phyloP scores from a whole-genome alignment of 345 rosid genomes.

The Aethionema arabicum region DNA sequence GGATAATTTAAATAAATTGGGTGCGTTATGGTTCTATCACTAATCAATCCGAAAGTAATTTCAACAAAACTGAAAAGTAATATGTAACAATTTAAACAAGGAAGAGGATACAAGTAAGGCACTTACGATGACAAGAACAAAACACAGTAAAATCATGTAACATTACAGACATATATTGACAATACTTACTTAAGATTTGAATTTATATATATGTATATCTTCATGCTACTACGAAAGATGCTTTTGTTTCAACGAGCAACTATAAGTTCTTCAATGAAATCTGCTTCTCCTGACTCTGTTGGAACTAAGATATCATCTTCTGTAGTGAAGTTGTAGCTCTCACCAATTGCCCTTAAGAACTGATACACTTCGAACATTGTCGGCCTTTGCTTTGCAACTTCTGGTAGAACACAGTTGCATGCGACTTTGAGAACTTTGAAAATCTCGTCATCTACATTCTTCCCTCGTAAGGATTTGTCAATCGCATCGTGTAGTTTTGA shows the following conservation, averaged over 20 bases:
- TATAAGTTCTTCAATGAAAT: constrained; percentile 68
- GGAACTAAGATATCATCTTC: constrained; percentile 76
- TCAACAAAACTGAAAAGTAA: too few relatives aligned
- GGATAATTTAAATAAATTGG: too few relatives aligned
- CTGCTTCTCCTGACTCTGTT: constrained; percentile 53
- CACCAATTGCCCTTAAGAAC: constrained; percentile 80
- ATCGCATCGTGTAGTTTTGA: constrained; percentile 65
- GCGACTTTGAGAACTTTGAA: constrained; percentile 84
- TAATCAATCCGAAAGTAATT: too few relatives aligned
- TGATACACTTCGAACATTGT: constrained; percentile 88
- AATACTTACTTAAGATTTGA: constrained; percentile 16
- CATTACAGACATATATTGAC: constrained; percentile 22
- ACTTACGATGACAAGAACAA: too few relatives aligned
- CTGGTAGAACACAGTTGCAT: constrained; percentile 61
- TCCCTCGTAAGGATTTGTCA: constrained; percentile 54
- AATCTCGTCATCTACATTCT: constrained; percentile 66
- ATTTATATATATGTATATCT: constrained; percentile 10
- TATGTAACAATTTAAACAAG: too few relatives aligned
- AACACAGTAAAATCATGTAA: constrained; percentile 11
- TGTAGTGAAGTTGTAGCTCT: constrained; percentile 63
- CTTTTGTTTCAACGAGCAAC: constrained; percentile 48
- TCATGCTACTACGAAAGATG: constrained; percentile 24
- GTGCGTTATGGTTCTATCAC: too few relatives aligned
- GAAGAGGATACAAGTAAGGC: too few relatives aligned
- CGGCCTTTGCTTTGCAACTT: constrained; percentile 73